Base-by-base conservation (phyloP, 1,139 yeast genomes). In the Candida sanyaensis region DNA sequence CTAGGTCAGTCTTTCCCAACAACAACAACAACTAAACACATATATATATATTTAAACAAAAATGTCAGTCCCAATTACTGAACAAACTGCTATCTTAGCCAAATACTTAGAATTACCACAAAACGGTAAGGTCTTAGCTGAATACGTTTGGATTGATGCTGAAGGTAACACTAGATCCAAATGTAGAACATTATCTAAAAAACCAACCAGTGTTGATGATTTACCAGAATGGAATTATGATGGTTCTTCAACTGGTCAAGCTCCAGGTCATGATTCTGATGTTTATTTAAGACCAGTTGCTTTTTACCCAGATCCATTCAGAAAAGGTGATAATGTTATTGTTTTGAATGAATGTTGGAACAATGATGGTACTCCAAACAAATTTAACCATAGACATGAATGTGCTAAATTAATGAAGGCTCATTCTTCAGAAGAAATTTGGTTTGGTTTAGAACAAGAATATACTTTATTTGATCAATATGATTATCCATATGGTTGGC, bases 371-470 rank as follows among this genome's bases (percentile, higher is more conserved):
- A 91, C 98, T 55, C 98, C 99, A 75, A 93, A 93, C 87, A 89
- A 89, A 77, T 88, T 82, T 75, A 93, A 93, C 85, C 97, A 91
- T 82, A 88, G 99, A 81, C 96, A 88, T 72, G 97, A 91, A 74
- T 91, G 96, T 73, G 93, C 89, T 68, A 91, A 92, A 80, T 83
- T 93, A 65, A 89, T 93, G 93, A 84, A 84, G 69, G 97, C 97
- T 54, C 97, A 93, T 77, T 77, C 83, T 63, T 81, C 78, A 56
- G 91, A 89, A 71, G 81, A 81, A 60, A 85, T 91, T 63, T 93
- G 99, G 99, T 93, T 93, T 64, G 99, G 99, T 73, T 82, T 93
- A 65, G 99, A 93, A 78, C 99, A 93, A 80, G 99, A 93, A 75
- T 93, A 93, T 80, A 93, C 99, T 57, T 78, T 93, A 68, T 88